phyloP scores from a whole-genome alignment of 2,329 filamentous ascomycete species.

The Hortaea sp. region DNA sequence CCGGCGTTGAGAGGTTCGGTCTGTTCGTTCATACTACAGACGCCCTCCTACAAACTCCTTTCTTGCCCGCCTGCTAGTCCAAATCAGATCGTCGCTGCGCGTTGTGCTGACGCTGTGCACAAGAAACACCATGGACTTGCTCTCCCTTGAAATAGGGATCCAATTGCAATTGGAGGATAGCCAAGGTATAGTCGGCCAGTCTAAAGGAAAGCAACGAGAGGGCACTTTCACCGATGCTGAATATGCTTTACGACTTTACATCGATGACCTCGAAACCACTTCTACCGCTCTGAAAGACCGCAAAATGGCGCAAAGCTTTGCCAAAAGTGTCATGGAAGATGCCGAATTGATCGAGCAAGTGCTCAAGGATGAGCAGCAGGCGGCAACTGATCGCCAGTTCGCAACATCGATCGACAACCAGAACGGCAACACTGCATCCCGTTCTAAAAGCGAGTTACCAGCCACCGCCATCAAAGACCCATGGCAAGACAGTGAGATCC shows the following conservation, averaged over 20 bases:
- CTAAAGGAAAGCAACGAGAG: too few relatives aligned
- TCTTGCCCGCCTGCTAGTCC: too few relatives aligned
- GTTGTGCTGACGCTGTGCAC: too few relatives aligned
- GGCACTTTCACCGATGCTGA: too few relatives aligned
- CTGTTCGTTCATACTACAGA: too few relatives aligned
- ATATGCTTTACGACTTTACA: conserved; percentile 14
- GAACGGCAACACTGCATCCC: background rate
- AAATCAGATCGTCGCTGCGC: too few relatives aligned
- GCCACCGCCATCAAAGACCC: background rate
- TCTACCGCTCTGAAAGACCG: conserved; percentile 9
- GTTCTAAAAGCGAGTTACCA: background rate
- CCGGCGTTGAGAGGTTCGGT: too few relatives aligned
- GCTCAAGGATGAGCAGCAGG: conserved; percentile 13
- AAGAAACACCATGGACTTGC: too few relatives aligned
- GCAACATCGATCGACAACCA: conserved; percentile 1
- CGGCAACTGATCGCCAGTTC: conserved; percentile 11
- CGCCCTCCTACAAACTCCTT: too few relatives aligned
- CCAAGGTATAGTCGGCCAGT: too few relatives aligned
- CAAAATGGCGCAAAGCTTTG: conserved; percentile 14
- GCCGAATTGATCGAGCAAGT: conserved; percentile 7
- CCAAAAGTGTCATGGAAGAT: conserved; percentile 10
- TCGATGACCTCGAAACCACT: conserved; percentile 12
- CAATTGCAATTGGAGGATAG: too few relatives aligned
- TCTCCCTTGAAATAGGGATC: too few relatives aligned
- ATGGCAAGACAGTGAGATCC: conserved; percentile 10